phyloP scores from a whole-genome alignment of 441 rosid species.

The Croton setiger region DNA sequence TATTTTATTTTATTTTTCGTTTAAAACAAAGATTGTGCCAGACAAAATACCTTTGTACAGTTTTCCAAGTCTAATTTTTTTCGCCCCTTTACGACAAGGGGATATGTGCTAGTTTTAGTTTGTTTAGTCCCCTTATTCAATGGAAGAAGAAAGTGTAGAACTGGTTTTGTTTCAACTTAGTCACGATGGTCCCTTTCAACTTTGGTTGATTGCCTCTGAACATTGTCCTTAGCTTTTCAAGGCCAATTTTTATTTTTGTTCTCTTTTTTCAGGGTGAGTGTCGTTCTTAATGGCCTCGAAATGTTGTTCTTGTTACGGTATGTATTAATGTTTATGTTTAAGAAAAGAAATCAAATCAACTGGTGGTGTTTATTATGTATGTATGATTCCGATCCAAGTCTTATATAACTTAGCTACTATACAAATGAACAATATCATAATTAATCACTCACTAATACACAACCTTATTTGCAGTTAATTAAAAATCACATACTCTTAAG shows the following conservation, averaged over 20 bases:
- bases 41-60: background rate
- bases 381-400: background rate
- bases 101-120: background rate
- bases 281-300: no score
- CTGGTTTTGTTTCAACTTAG: background rate
- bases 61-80: background rate
- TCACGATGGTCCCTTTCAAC: background rate
- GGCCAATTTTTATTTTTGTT: no score
- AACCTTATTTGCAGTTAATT: background rate
- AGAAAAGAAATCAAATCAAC: no score
- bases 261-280: no score
- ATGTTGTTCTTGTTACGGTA: no score
- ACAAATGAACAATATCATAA: background rate
- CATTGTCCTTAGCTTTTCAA: no score
- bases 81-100: no score
- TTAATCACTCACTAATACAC: background rate
- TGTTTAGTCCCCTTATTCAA: background rate
- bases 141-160: background rate
- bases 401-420: background rate
- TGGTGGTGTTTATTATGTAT: background rate
- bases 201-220: no score
- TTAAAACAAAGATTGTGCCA: background rate
- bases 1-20: background rate
- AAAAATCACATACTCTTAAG: constrained; percentile 8
- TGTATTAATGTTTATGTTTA: no score